These are phyloP conservation scores for Penicillium sp. DNA, from an alignment of 2,329 filamentous ascomycete genomes.

Conservation along the genomic window DNA sequence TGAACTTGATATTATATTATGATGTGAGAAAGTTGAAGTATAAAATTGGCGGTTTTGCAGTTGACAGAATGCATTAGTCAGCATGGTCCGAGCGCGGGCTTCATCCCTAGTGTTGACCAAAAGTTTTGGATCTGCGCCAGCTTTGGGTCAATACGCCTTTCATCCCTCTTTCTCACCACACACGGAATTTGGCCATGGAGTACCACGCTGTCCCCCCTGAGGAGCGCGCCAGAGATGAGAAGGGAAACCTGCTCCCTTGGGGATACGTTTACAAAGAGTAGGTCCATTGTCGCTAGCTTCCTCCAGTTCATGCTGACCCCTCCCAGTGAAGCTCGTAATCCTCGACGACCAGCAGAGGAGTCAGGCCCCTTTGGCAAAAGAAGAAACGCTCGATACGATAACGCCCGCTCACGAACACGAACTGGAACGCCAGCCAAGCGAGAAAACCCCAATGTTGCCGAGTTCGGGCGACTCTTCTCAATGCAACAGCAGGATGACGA, in stretches of 20 bases:
- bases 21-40: no score
- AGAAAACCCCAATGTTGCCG: constrained; percentile 56
- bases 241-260: constrained; percentile 64
- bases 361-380: constrained; percentile 63
- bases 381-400: constrained; percentile 47
- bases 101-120: constrained; percentile 20
- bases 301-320: not conserved
- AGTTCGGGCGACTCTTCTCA: constrained; percentile 49
- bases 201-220: constrained; percentile 66
- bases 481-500: constrained; percentile 49
- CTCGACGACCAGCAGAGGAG: constrained; percentile 59
- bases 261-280: constrained; percentile 64
- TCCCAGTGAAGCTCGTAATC: constrained; percentile 49
- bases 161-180: not conserved
- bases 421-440: constrained; percentile 61
- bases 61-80: no score
- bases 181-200: constrained; percentile 51
- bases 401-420: constrained; percentile 55
- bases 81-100: no score
- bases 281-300: constrained; percentile 31
- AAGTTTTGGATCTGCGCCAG: constrained; percentile 8
- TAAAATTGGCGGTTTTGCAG: no score
- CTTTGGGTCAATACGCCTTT: not conserved
- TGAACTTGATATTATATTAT: no score
- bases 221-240: constrained; percentile 62